These are phyloP conservation scores for Coelastrella sp. DNA, from an alignment of 139 green algal species.

Conservation along the genomic window DNA sequence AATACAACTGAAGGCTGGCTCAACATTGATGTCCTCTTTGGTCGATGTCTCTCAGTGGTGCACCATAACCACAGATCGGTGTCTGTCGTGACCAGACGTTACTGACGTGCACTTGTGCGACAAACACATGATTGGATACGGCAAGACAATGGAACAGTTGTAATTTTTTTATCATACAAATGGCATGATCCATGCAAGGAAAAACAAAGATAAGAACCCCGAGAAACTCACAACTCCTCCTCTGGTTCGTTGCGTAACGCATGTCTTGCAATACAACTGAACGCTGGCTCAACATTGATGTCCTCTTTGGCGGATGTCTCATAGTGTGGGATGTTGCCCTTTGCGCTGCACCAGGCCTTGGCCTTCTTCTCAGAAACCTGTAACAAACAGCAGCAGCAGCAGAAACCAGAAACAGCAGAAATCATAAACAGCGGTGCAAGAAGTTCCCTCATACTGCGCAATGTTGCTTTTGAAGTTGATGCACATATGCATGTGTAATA, in stretches of 20 bases:
- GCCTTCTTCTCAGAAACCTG: slow-evolving; percentile 96
- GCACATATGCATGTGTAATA: too few species aligned
- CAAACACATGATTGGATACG: too few species aligned
- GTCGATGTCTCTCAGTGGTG: too few species aligned
- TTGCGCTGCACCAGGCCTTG: slow-evolving; percentile 91
- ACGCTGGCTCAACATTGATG: slow-evolving; percentile 94
- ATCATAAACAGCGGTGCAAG: too few species aligned
- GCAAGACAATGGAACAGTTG: too few species aligned
- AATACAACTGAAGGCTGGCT: too few species aligned
- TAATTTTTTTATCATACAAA: background rate
- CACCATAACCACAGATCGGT: too few species aligned
- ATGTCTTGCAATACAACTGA: slow-evolving; percentile 92
- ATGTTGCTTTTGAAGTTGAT: too few species aligned
- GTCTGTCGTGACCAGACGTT: too few species aligned
- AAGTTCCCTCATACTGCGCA: too few species aligned
- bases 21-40: too few species aligned
- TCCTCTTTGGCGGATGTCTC: slow-evolving; percentile 84
- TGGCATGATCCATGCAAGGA: background rate
- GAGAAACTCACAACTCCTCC: slow-evolving; percentile 89
- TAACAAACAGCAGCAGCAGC: background rate
- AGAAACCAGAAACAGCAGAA: background rate
- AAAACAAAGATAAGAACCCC: background rate
- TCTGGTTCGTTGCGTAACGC: slow-evolving; percentile 94
- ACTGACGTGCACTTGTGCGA: too few species aligned
- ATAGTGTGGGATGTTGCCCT: slow-evolving; percentile 96